Conservation (phyloP, 345 rosid species). For the Stellera chamaejasme region DNA sequence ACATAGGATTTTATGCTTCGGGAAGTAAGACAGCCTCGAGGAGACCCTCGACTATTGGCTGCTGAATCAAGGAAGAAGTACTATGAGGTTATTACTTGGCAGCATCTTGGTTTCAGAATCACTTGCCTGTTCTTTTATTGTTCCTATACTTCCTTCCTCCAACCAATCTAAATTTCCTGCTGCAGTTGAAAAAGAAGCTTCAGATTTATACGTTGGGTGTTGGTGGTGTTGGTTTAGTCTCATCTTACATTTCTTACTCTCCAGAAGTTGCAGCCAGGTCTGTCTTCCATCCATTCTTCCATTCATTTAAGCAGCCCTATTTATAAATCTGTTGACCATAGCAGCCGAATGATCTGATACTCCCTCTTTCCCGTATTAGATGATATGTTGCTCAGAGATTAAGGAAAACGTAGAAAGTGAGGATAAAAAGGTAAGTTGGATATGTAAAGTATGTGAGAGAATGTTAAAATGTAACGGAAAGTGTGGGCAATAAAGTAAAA, state of each 20-base stretch:
- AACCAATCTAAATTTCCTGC: constrained; percentile 13
- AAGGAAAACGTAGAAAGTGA: too few relatives aligned
- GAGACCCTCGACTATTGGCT: constrained; percentile 70
- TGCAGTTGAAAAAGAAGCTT: constrained; percentile 67
- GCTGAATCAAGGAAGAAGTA: constrained; percentile 75
- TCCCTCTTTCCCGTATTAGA: not conserved
- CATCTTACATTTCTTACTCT: constrained; percentile 73
- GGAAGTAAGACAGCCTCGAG: constrained; percentile 55
- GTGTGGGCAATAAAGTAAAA: too few relatives aligned
- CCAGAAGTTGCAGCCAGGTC: constrained; percentile 91
- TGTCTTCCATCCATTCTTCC: not conserved
- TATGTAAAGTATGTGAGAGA: too few relatives aligned
- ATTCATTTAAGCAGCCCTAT: not conserved
- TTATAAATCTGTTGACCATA: constrained; percentile 5
- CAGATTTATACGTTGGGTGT: constrained; percentile 68
- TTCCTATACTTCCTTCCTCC: constrained; percentile 1
- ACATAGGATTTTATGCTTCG: constrained; percentile 61
- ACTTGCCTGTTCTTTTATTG: constrained; percentile 1
- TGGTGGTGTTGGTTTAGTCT: constrained; percentile 83
- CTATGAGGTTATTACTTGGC: constrained; percentile 39
- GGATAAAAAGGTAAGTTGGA: too few relatives aligned
- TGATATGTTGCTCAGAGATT: too few relatives aligned
- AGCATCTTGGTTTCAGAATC: constrained; percentile 1
- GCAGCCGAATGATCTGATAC: not conserved
- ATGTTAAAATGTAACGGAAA: too few relatives aligned